Base-by-base conservation (phyloP, 108 stramenopile genomes). In the Nitzschia putrida region DNA sequence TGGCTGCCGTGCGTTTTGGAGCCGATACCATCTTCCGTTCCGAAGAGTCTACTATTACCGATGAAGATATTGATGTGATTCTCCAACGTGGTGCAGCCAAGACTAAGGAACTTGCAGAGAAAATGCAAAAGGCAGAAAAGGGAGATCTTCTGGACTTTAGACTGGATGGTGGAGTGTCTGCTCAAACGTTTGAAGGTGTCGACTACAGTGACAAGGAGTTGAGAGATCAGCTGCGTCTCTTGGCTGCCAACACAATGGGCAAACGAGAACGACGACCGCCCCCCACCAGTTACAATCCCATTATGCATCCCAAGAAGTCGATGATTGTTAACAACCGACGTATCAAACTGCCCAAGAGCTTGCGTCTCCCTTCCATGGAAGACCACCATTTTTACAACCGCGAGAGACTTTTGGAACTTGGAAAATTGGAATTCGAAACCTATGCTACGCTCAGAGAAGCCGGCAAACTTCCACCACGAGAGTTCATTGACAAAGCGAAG, bases 21-120 rank as follows among this genome's bases (percentile, higher is more conserved):
- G 97, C 98, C 14, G 97, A 99, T 73, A 81, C 92, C 29, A 92
- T 99, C 38, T 98, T 96, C 85, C 91, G 93, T 29, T 88, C 90
- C 8, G 88, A 87, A 74, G 90, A 92, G 65, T 84, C 81, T 24
- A 90, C 89, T 9, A 88, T 97, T 64, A 93, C 96, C n/a, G 96
- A 97, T 72, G 91, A 95, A 65, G 97, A 98, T 73, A 97, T 98
- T 67, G 96, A 99, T 76, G 88, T 92, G 23, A 98, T 99, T 66
- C 75, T 99, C 39, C 88, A 82, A 40, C 87, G 93, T 53, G 97
- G 97, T 14, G 80, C 83, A 64, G 92, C 94, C 50, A 93, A 88
- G 66, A 99, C 98, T 11, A 85, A 94, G 58, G 96, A 95, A 61
- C 79, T 95, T 10, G 73, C 88, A 6, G 89, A 91, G 24, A 95